These are phyloP conservation scores for Aureobasidium pullulans DNA, from an alignment of 2,329 filamentous ascomycete species.

Conservation along the genomic window DNA sequence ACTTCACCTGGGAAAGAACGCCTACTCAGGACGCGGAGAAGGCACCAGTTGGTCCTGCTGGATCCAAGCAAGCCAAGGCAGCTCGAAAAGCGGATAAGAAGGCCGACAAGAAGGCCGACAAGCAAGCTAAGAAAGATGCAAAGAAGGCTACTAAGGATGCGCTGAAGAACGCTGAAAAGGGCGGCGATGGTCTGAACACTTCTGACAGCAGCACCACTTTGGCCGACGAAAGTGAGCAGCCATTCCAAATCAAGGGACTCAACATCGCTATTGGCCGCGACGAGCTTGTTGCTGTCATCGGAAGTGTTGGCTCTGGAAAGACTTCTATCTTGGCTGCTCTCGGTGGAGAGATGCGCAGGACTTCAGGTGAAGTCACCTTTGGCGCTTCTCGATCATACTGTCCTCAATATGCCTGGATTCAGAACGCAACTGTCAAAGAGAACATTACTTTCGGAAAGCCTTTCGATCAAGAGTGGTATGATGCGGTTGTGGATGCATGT, in stretches of 20 bases:
- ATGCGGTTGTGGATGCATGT: constrained; percentile 76
- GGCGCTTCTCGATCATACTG: constrained; percentile 83
- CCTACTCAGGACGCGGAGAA: constrained; percentile 43
- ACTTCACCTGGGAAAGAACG: constrained; percentile 80
- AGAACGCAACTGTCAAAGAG: constrained; percentile 77
- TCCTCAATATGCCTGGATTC: constrained; percentile 96
- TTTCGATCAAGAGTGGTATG: constrained; percentile 67
- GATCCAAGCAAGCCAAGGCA: constrained; percentile 38
- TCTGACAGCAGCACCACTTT: constrained; percentile 45
- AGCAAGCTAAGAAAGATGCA: constrained; percentile 22
- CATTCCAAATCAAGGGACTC: constrained; percentile 65
- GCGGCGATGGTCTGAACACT: background rate
- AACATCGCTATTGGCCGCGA: constrained; percentile 63
- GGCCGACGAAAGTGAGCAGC: constrained; percentile 51
- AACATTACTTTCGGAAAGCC: constrained; percentile 88
- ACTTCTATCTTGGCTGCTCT: constrained; percentile 81
- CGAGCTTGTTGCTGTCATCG: constrained; percentile 79
- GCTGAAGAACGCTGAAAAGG: constrained; percentile 20
- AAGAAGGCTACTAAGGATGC: constrained; percentile 25
- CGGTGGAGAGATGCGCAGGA: constrained; percentile 89
- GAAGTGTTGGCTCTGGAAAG: constrained; percentile 83
- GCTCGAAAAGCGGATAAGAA: constrained; percentile 36
- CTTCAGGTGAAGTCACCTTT: constrained; percentile 62
- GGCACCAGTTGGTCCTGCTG: constrained; percentile 23
- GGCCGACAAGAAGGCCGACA: constrained; percentile 30